phyloP scores from a whole-genome alignment of 2,329 filamentous ascomycete genomes.

The Neofusicoccum umdonicola region DNA sequence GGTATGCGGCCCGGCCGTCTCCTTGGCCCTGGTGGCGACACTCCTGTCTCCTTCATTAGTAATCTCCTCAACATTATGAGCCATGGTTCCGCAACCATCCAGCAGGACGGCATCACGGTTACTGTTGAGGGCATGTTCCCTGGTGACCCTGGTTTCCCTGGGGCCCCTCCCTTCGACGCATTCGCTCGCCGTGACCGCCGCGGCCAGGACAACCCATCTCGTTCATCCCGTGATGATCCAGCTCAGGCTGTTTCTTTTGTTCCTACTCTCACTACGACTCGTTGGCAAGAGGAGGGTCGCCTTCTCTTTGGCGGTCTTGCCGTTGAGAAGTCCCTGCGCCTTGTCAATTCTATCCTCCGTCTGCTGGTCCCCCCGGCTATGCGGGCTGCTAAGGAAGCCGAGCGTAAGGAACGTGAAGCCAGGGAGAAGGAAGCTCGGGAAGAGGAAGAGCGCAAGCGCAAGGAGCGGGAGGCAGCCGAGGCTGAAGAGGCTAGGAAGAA shows the following conservation, averaged over 20 bases:
- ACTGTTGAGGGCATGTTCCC: slow-evolving; percentile 45
- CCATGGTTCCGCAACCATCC: slow-evolving; percentile 42
- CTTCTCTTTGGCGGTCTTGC: slow-evolving; percentile 74
- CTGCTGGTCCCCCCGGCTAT: slow-evolving; percentile 80
- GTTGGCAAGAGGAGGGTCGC: slow-evolving; percentile 87
- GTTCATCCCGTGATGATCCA: slow-evolving; percentile 55
- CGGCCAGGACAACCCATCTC: slow-evolving; percentile 30
- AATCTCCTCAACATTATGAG: slow-evolving; percentile 57
- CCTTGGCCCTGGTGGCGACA: slow-evolving; percentile 41
- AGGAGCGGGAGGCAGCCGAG: slow-evolving; percentile 44
- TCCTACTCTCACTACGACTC: slow-evolving; percentile 66
- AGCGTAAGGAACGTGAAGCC: slow-evolving; percentile 59
- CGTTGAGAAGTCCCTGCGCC: slow-evolving; percentile 65
- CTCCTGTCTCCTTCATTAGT: slow-evolving; percentile 56
- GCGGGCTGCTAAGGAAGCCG: slow-evolving; percentile 71
- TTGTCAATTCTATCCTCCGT: slow-evolving; percentile 68
- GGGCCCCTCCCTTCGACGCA: slow-evolving; percentile 6
- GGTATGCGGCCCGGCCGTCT: slow-evolving; percentile 44
- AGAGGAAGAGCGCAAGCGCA: slow-evolving; percentile 42
- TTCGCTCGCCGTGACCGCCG: slow-evolving; percentile 34
- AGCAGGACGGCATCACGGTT: slow-evolving; percentile 37
- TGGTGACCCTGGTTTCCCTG: slow-evolving; percentile 26
- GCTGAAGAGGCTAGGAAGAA: slow-evolving; percentile 46
- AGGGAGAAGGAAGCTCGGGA: slow-evolving; percentile 56
- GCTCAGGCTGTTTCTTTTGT: slow-evolving; percentile 74